Percentiles rank a stretch among this genome's conserved stretches.
phyloP scores from a whole-genome alignment of 2,329 filamentous ascomycete species.

The Penicillium sp. region DNA sequence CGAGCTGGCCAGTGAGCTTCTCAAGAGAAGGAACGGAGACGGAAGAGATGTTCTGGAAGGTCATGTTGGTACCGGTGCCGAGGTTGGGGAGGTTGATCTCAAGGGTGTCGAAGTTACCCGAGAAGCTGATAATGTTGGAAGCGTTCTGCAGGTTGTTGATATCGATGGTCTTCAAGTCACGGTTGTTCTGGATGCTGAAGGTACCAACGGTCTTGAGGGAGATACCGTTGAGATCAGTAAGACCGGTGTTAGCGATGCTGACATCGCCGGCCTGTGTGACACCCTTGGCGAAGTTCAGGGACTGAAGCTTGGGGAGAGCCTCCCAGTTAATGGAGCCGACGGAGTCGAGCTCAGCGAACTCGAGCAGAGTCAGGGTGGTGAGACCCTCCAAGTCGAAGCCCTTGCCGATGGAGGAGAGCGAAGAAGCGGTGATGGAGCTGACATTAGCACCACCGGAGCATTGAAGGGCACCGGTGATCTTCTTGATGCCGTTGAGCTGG shows the following conservation, averaged over 20 bases:
- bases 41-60: conserved; percentile 72
- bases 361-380: conserved; percentile 64
- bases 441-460: conserved; percentile 57
- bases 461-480: conserved; percentile 57
- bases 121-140: conserved; percentile 65
- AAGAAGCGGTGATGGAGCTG: conserved; percentile 58
- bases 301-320: conserved; percentile 63
- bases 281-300: conserved; percentile 58
- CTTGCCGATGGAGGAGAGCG: conserved; percentile 63
- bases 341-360: conserved; percentile 60
- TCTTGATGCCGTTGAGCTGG: conserved; percentile 57
- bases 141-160: conserved; percentile 73
- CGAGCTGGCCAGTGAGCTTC: conserved; percentile 71
- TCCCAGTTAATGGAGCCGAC: conserved; percentile 68
- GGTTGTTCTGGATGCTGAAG: conserved; percentile 89
- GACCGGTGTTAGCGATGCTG: conserved; percentile 78
- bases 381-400: conserved; percentile 66
- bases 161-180: conserved; percentile 68
- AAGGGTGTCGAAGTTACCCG: conserved; percentile 73
- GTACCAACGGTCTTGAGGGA: conserved; percentile 67
- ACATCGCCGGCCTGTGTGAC: conserved; percentile 67
- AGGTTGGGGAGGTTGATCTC: conserved; percentile 74
- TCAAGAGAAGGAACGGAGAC: conserved; percentile 70
- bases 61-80: conserved; percentile 72
- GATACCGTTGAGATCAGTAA: conserved; percentile 74